A percentile compares a stretch with the other conserved stretches of the same genome.
phyloP scores from a whole-genome alignment of 306 rosid species.

The Dalbergia cultrata region DNA sequence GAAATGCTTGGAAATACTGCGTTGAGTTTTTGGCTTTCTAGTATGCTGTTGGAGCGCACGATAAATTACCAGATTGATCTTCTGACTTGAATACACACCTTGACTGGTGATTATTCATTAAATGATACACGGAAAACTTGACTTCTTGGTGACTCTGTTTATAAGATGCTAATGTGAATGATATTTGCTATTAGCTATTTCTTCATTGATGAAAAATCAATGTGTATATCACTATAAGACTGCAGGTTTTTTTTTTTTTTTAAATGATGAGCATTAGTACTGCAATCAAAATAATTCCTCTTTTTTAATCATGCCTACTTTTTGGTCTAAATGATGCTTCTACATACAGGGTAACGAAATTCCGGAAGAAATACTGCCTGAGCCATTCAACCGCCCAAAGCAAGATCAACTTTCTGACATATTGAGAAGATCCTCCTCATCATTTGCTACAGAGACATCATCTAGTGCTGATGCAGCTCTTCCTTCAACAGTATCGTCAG shows the following conservation, averaged over 20 bases:
- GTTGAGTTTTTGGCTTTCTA: neutral
- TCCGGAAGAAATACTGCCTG: slow-evolving; percentile 78
- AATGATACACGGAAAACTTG: neutral
- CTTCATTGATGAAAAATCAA: neutral
- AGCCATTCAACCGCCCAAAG: slow-evolving; percentile 61
- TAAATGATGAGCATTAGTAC: neutral
- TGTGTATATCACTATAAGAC: neutral
- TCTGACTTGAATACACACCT: neutral
- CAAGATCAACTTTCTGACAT: slow-evolving; percentile 31
- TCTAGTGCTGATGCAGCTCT: slow-evolving; percentile 32
- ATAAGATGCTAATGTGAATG: neutral
- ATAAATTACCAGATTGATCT: neutral
- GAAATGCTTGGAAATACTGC: neutral
- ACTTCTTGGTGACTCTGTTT: neutral
- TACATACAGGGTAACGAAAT: slow-evolving; percentile 70
- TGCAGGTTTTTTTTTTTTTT: neutral
- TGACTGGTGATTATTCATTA: neutral
- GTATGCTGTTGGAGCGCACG: neutral
- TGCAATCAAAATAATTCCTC: neutral
- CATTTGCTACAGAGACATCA: slow-evolving; percentile 32
- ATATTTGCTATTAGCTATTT: neutral
- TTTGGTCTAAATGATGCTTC: slow-evolving; percentile 44
- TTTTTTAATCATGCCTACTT: neutral
- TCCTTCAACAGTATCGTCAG: slow-evolving; percentile 37
- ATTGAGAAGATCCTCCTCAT: slow-evolving; percentile 28